Percentiles rank a stretch among this genome's conserved stretches.
These are phyloP conservation scores for Dacryopinax spathularia DNA, from an alignment of 768 basidiomycete genomes.

Conservation along the genomic window DNA sequence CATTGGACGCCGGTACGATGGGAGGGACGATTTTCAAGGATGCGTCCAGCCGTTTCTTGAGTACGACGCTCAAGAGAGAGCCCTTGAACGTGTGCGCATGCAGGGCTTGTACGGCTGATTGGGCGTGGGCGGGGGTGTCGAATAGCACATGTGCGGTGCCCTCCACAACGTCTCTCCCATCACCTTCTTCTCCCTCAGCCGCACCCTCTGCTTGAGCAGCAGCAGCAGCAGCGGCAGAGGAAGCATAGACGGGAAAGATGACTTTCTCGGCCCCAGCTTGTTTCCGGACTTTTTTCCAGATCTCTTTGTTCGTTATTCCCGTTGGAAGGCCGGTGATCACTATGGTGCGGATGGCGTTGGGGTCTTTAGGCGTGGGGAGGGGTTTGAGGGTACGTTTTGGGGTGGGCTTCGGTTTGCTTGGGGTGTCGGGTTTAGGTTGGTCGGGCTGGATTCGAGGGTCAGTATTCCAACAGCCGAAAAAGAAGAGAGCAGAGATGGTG, in stretches of 20 bases:
- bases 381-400: background rate
- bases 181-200: background rate
- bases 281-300: constrained; percentile 85
- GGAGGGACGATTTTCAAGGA: constrained; percentile 35
- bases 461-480: too few relatives aligned
- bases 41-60: constrained; percentile 72
- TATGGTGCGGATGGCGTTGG: constrained; percentile 70
- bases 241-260: constrained; percentile 45
- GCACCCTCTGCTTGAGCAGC: background rate
- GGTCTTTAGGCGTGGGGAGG: constrained; percentile 31
- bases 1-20: constrained; percentile 15
- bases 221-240: constrained; percentile 34
- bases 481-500: too few relatives aligned
- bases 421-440: constrained; percentile 9
- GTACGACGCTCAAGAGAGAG: constrained; percentile 62
- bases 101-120: constrained; percentile 59
- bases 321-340: constrained; percentile 60
- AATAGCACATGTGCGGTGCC: constrained; percentile 58
- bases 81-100: constrained; percentile 93
- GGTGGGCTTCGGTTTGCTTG: constrained; percentile 4
- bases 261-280: constrained; percentile 60
- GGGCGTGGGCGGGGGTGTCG: constrained; percentile 48
- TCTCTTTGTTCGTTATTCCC: constrained; percentile 40
- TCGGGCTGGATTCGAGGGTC: background rate
- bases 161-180: background rate